Evolutionary conservation across 768 basidiomycete species (phyloP).

Genomic region (Auricularia sp.): DNA sequence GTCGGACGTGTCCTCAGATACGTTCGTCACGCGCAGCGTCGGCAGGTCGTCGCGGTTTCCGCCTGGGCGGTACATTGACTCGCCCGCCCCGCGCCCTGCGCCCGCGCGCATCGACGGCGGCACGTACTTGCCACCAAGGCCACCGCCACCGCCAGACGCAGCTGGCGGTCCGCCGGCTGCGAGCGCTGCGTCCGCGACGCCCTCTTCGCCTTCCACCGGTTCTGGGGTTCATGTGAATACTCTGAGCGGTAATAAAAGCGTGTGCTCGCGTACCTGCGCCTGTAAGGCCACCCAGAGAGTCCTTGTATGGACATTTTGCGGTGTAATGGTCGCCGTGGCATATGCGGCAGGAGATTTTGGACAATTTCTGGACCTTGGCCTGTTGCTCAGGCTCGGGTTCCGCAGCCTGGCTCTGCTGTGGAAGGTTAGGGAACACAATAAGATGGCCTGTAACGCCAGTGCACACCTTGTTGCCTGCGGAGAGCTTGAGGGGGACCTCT

Average conservation of each 20-base stretch:
- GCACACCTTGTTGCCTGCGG: slow-evolving; percentile 47
- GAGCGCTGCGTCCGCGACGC: slow-evolving; percentile 13
- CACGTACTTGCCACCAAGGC: slow-evolving; percentile 70
- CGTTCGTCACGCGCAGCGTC: slow-evolving; percentile 93
- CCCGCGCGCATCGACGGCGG: slow-evolving; percentile 82
- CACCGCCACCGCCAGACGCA: slow-evolving; percentile 24
- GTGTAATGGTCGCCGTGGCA: slow-evolving; percentile 98
- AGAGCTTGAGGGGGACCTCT: slow-evolving; percentile 53
- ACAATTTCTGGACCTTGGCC: slow-evolving; percentile 47
- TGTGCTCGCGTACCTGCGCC: slow-evolving; percentile 36
- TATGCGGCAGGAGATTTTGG: slow-evolving; percentile 84
- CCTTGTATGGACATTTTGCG: slow-evolving; percentile 96
- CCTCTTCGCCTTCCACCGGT: slow-evolving; percentile 27
- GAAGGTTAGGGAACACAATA: background rate
- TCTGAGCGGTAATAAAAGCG: background rate
- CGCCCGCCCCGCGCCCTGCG: slow-evolving; percentile 58
- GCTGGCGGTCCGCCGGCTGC: slow-evolving; percentile 27
- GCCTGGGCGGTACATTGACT: slow-evolving; percentile 59
- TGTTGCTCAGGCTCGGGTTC: slow-evolving; percentile 59
- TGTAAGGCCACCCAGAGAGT: slow-evolving; percentile 72
- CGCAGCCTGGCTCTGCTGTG: slow-evolving; percentile 10
- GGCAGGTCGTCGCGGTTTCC: slow-evolving; percentile 81
- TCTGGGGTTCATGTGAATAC: slow-evolving; percentile 18
- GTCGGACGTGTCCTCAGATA: slow-evolving; percentile 91
- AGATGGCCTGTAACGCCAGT: slow-evolving; percentile 18